A percentile compares a stretch with the other conserved stretches of the same genome.
Evolutionary conservation across 2,329 filamentous ascomycete genomes (phyloP).

Genomic region (Diplodia mutila): DNA sequence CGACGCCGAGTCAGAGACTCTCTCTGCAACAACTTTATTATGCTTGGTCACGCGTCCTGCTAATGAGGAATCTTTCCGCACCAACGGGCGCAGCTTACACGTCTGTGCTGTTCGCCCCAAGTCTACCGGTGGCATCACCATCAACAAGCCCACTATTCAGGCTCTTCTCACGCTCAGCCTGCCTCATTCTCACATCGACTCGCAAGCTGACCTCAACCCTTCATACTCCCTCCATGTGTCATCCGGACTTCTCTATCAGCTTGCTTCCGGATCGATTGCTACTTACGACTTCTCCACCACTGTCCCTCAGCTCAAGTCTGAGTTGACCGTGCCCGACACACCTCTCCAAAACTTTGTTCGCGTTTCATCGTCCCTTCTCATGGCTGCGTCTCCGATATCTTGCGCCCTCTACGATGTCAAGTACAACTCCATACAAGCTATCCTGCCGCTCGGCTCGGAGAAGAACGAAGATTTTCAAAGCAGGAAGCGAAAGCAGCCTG

Average conservation of each 20-base stretch:
- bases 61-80: slow-evolving; percentile 1
- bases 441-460: slow-evolving; percentile 39
- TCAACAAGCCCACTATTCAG: slow-evolving; percentile 37
- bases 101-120: slow-evolving; percentile 39
- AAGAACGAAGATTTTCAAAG: slow-evolving; percentile 36
- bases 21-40: slow-evolving; percentile 42
- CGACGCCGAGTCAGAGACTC: slow-evolving; percentile 35
- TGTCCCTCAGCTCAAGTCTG: slow-evolving; percentile 62
- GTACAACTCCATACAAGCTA: slow-evolving; percentile 59
- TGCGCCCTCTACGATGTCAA: slow-evolving; percentile 67
- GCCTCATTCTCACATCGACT: slow-evolving; percentile 30
- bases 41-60: slow-evolving; percentile 37
- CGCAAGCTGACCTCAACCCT: slow-evolving; percentile 24
- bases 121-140: slow-evolving; percentile 36
- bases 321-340: slow-evolving; percentile 55
- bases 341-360: slow-evolving; percentile 66
- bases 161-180: slow-evolving; percentile 39
- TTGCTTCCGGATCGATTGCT: slow-evolving; percentile 58
- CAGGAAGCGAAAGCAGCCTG: slow-evolving; percentile 40
- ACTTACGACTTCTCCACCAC: slow-evolving; percentile 68
- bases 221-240: slow-evolving; percentile 64
- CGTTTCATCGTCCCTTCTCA: slow-evolving; percentile 67
- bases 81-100: slow-evolving; percentile 31
- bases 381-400: slow-evolving; percentile 61
- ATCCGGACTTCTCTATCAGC: slow-evolving; percentile 66